Evolutionary conservation across 306 rosid genomes (phyloP).

Genomic region (Lathyrus aphaca): DNA sequence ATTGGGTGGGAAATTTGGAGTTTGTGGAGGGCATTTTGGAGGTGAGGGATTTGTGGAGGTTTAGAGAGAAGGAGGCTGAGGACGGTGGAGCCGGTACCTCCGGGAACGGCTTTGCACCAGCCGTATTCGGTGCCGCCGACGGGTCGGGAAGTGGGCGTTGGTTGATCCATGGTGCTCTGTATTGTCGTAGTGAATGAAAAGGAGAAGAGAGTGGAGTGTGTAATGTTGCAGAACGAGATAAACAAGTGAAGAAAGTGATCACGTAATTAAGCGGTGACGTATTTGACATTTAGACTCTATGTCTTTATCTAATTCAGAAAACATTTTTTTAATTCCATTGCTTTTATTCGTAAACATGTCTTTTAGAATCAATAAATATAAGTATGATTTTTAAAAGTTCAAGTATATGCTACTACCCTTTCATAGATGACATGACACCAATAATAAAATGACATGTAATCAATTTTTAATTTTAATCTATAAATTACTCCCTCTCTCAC

Average conservation of each 20-base stretch:
- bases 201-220: background rate
- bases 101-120: constrained; percentile 87
- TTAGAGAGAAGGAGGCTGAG: constrained; percentile 73
- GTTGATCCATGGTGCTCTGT: constrained; percentile 35
- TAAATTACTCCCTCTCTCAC: too few species aligned
- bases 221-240: background rate
- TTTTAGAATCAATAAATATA: too few species aligned
- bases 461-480: too few species aligned
- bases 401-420: too few species aligned
- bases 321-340: too few species aligned
- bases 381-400: too few species aligned
- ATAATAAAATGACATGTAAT: too few species aligned
- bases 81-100: constrained; percentile 89
- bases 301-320: too few species aligned
- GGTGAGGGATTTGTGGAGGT: constrained; percentile 50
- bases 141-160: constrained; percentile 41
- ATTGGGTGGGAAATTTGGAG: constrained; percentile 80
- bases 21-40: constrained; percentile 66
- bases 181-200: too few species aligned
- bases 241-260: background rate
- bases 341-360: too few species aligned
- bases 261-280: background rate
- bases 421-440: too few species aligned
- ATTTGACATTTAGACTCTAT: background rate
- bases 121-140: constrained; percentile 91